Percentiles rank a stretch among this genome's conserved stretches.
Evolutionary conservation across 208 protist species (phyloP).

Genomic region (Acanthamoeba healyi): DNA sequence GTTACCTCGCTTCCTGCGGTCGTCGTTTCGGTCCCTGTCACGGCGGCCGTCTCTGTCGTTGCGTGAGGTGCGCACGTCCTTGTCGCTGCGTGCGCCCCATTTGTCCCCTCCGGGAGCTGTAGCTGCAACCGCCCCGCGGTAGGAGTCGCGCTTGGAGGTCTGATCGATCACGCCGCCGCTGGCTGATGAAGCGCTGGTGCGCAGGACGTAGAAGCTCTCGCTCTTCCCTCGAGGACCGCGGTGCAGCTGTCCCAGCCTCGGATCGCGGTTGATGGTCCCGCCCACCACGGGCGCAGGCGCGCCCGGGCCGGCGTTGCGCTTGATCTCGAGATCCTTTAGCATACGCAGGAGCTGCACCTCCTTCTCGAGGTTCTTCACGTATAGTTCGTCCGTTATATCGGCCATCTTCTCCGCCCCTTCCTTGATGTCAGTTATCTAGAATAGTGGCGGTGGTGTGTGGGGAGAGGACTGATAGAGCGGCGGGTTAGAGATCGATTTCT

Average conservation of each 20-base stretch:
- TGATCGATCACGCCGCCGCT: background rate
- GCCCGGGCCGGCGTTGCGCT: background rate
- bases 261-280: background rate
- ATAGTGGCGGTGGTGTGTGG: too few species aligned
- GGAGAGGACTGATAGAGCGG: too few species aligned
- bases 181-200: background rate
- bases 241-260: background rate
- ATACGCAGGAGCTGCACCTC: constrained; percentile 45
- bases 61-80: background rate
- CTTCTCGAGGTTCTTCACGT: constrained; percentile 31
- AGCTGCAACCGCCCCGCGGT: background rate
- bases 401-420: background rate
- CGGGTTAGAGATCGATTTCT: too few species aligned
- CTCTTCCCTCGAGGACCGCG: constrained; percentile 9
- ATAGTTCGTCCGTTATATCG: background rate
- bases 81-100: background rate
- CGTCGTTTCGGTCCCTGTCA: background rate
- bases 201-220: constrained; percentile 24
- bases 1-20: background rate
- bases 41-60: background rate
- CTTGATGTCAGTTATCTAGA: background rate
- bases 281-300: background rate
- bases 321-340: constrained; percentile 34
- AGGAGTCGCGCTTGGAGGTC: background rate
- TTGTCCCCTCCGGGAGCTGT: background rate